phyloP scores from a whole-genome alignment of 768 basidiomycete genomes.

The Tubosaeta brunneosetosa region DNA sequence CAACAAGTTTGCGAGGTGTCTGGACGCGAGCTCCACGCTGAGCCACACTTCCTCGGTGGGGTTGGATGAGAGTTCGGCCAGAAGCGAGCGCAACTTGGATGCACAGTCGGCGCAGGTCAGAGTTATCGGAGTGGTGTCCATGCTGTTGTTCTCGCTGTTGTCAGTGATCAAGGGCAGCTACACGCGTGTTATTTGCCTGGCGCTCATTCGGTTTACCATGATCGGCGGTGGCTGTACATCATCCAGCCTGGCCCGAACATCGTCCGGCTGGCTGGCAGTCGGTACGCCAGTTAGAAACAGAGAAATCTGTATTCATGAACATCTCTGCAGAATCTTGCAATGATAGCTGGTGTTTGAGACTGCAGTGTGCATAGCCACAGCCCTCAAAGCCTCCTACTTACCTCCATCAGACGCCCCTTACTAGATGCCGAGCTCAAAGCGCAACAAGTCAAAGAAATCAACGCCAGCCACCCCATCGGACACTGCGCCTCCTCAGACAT shows the following conservation, averaged over 20 bases:
- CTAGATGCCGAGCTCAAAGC: conserved; percentile 37
- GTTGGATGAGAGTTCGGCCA: conserved; percentile 31
- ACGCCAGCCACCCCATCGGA: conserved; percentile 24
- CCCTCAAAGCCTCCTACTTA: not conserved
- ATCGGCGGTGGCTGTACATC: conserved; percentile 7
- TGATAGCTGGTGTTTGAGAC: not conserved
- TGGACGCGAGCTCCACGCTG: conserved; percentile 47
- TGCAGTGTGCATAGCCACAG: conserved; percentile 11
- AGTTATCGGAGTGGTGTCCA: conserved; percentile 15
- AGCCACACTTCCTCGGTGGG: conserved; percentile 41
- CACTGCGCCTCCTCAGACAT: conserved; percentile 22
- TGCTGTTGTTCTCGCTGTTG: not conserved
- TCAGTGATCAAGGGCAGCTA: not conserved
- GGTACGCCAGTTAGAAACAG: not conserved
- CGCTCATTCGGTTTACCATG: not conserved
- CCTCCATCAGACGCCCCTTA: not conserved
- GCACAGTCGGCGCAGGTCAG: conserved; percentile 26
- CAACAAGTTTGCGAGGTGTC: conserved; percentile 57
- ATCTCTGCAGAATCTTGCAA: not conserved
- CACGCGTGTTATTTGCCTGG: not conserved
- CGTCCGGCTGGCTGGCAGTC: too few species aligned
- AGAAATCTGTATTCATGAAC: not conserved
- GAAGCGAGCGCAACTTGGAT: conserved; percentile 31
- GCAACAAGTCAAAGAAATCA: conserved; percentile 51
- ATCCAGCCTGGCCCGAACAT: not conserved